Percentiles rank a stretch among this genome's conserved stretches.
Conservation (phyloP, 202 grass and related monocot species). For the Saccharum hybrid region DNA sequence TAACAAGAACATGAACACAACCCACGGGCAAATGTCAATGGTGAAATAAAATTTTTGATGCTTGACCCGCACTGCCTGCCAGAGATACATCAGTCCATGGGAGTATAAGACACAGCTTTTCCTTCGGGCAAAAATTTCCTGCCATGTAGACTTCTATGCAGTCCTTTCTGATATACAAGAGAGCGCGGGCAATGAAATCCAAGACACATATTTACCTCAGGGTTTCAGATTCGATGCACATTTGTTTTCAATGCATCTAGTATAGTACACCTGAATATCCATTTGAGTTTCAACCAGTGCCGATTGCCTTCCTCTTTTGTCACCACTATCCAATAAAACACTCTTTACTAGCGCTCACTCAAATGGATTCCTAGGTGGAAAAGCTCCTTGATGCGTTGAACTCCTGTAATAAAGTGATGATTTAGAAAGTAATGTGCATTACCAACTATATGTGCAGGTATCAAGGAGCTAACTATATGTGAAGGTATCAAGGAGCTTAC, state of each 20-base stretch:
- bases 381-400: constrained; percentile 59
- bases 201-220: constrained; percentile 40
- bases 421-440: constrained; percentile 18
- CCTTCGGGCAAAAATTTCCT: constrained; percentile 24
- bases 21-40: constrained; percentile 10
- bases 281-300: neutral
- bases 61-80: constrained; percentile 22
- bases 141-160: constrained; percentile 29
- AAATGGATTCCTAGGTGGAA: constrained; percentile 83
- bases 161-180: constrained; percentile 42
- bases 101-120: neutral
- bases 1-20: neutral
- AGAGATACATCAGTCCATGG: constrained; percentile 21
- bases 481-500: constrained; percentile 61
- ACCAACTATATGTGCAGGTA: constrained; percentile 34
- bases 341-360: constrained; percentile 53
- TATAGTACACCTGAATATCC: constrained; percentile 43
- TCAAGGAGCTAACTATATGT: too few species aligned
- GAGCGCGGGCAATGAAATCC: constrained; percentile 23
- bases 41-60: constrained; percentile 20
- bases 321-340: constrained; percentile 14
- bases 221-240: neutral
- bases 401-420: constrained; percentile 53
- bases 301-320: constrained; percentile 16
- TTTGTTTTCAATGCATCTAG: constrained; percentile 30